Evolutionary conservation across 2,329 filamentous ascomycete genomes (phyloP), one percentile per base, ranked within the genome.

Genomic region (Fusarium sp.): DNA sequence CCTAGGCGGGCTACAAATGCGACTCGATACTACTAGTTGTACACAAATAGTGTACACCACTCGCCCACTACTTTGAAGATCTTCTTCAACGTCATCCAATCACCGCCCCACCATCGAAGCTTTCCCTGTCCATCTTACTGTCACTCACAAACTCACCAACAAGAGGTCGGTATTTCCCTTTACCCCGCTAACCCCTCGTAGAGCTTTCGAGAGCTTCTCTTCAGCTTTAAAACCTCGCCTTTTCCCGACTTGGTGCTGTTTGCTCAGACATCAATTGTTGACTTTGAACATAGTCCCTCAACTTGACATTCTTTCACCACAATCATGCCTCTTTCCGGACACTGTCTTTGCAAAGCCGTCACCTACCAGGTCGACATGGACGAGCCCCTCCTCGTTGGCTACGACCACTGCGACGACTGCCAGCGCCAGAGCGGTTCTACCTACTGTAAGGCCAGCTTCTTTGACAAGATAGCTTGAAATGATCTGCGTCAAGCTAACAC

Each of bases 361-460:
- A 90, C 88, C 72, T 93, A 92, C 82, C 82, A 82, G 71, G 78
- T 75, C 46, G 80, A 82, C 72, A 75, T 82, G 56, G 82, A 84
- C 23, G 77, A 75, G 44, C 82, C 82, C 49, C 70, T 83, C 50
- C 38, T 83, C 73, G 84, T 84, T 47, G 87, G 83, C 63, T 89
- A 90, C 73, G 88, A 90, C 72, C 87, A 90, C 79, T 90, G 87
- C 70, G 87, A 90, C 71, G 87, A 89, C 76, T 90, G 87, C 81
- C 87, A 90, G 77, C 86, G 87, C 71, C 87, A 90, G 77, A 83
- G 77, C 46, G 87, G 87, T 63, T 89, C 86, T 15, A 88, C 87
- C 54, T 90, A 90, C 75, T 89, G 84, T 87, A 75, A 62, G 82
- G 72, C 25, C 17, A 36, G 32, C 19, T 38, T 13, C 32, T 29